Conservation (phyloP, 2,329 filamentous ascomycete genomes). For the Dichotomopilus funicola region DNA sequence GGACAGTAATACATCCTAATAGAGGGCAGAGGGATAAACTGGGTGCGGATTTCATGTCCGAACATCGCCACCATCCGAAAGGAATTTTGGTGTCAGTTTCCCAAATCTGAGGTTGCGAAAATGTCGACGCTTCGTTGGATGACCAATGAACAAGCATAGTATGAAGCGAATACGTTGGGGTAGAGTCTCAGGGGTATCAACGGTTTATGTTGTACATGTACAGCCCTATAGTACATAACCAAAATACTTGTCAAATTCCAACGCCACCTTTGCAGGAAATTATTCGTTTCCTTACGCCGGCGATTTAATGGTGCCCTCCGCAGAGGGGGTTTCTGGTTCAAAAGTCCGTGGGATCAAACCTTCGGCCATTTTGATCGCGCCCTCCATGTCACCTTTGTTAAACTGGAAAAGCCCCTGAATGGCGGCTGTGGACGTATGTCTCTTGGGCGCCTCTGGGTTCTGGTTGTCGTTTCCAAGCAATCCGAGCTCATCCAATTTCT, state of each 20-base stretch:
- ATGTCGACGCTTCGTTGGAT: too few relatives aligned
- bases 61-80: too few relatives aligned
- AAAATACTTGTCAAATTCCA: neutral
- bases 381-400: constrained; percentile 85
- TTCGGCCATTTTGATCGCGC: constrained; percentile 75
- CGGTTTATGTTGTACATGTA: neutral
- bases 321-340: constrained; percentile 40
- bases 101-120: too few relatives aligned
- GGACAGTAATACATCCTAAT: too few relatives aligned
- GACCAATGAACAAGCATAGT: neutral
- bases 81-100: too few relatives aligned
- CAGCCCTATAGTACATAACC: constrained; percentile 2
- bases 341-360: constrained; percentile 54
- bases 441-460: constrained; percentile 40
- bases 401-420: constrained; percentile 93
- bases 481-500: constrained; percentile 61
- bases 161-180: too few relatives aligned
- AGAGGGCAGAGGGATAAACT: too few relatives aligned
- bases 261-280: constrained; percentile 8
- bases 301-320: constrained; percentile 37
- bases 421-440: constrained; percentile 74
- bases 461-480: constrained; percentile 53
- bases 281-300: constrained; percentile 26
- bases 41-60: too few relatives aligned
- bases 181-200: neutral